phyloP scores from a whole-genome alignment of 2,329 filamentous ascomycete genomes.

The Penicillium griseofulvum region DNA sequence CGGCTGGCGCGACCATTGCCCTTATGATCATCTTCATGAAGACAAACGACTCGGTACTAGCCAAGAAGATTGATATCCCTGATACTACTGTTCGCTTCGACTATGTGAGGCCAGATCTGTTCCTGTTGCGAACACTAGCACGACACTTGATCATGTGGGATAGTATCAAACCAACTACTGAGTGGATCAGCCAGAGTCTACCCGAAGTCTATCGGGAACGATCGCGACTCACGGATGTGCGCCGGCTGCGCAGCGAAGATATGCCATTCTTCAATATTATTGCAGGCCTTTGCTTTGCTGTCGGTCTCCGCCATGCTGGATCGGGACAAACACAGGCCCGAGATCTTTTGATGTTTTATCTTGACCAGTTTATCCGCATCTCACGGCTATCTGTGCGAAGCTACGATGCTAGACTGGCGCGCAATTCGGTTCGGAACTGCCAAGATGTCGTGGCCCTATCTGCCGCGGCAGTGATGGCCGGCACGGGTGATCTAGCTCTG shows the following conservation, averaged over 20 bases:
- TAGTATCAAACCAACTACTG: slow-evolving; percentile 67
- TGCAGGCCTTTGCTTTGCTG: slow-evolving; percentile 78
- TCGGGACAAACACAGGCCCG: slow-evolving; percentile 69
- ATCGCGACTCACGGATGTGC: slow-evolving; percentile 59
- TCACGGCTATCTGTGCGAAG: slow-evolving; percentile 60
- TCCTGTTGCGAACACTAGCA: slow-evolving; percentile 83
- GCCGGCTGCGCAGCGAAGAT: slow-evolving; percentile 71
- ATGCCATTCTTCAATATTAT: slow-evolving; percentile 92
- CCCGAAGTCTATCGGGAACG: slow-evolving; percentile 66
- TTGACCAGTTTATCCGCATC: slow-evolving; percentile 82
- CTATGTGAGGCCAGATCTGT: slow-evolving; percentile 88
- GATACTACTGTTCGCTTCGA: slow-evolving; percentile 89
- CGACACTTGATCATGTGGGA: slow-evolving; percentile 94
- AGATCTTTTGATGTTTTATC: slow-evolving; percentile 76
- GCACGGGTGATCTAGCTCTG: slow-evolving; percentile 82
- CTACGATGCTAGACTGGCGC: slow-evolving; percentile 82
- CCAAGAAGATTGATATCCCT: slow-evolving; percentile 88
- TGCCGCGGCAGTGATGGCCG: slow-evolving; percentile 87
- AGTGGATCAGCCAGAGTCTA: slow-evolving; percentile 74
- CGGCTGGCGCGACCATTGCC: slow-evolving; percentile 87
- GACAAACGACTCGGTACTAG: slow-evolving; percentile 81
- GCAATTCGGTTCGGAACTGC: slow-evolving; percentile 83
- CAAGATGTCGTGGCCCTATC: slow-evolving; percentile 84
- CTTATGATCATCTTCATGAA: slow-evolving; percentile 96
- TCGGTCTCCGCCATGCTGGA: slow-evolving; percentile 72